phyloP scores from a whole-genome alignment of 1,284 basidiomycete genomes.

The Microbotryum intermedium region DNA sequence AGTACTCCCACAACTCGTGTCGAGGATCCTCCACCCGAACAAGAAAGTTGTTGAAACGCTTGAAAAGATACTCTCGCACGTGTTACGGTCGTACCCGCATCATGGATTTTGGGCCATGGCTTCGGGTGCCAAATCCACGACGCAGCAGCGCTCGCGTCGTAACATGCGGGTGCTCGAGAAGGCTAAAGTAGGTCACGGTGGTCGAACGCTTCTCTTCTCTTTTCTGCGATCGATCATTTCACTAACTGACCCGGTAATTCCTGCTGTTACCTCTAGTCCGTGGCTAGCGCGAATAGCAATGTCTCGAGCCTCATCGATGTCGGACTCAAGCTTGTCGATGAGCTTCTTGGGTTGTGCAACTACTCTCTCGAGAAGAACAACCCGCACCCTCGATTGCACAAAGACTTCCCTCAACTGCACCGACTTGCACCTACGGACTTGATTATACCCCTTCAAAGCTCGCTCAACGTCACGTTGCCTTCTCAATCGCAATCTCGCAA shows the following conservation, averaged over 20 bases:
- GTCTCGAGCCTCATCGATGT: slow-evolving; percentile 46
- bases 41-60: slow-evolving; percentile 59
- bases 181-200: slow-evolving; percentile 49
- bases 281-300: no score
- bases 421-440: slow-evolving; percentile 55
- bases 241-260: no score
- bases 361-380: slow-evolving; percentile 31
- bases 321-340: slow-evolving; percentile 55
- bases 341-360: slow-evolving; percentile 61
- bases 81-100: slow-evolving; percentile 74
- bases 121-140: slow-evolving; percentile 78
- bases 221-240: no score
- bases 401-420: slow-evolving; percentile 56
- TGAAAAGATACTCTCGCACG: slow-evolving; percentile 59
- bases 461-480: slow-evolving; percentile 80
- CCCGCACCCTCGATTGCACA: slow-evolving; percentile 25
- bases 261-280: no score
- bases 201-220: no score
- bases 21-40: slow-evolving; percentile 77
- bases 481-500: slow-evolving; percentile 47
- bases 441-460: slow-evolving; percentile 87
- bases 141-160: slow-evolving; percentile 53
- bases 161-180: slow-evolving; percentile 58
- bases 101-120: slow-evolving; percentile 92
- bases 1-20: slow-evolving; percentile 94